A percentile compares a stretch with the other conserved stretches of the same genome.
phyloP scores from a whole-genome alignment of 2,329 filamentous ascomycete species.

The Neofusicoccum ribis region DNA sequence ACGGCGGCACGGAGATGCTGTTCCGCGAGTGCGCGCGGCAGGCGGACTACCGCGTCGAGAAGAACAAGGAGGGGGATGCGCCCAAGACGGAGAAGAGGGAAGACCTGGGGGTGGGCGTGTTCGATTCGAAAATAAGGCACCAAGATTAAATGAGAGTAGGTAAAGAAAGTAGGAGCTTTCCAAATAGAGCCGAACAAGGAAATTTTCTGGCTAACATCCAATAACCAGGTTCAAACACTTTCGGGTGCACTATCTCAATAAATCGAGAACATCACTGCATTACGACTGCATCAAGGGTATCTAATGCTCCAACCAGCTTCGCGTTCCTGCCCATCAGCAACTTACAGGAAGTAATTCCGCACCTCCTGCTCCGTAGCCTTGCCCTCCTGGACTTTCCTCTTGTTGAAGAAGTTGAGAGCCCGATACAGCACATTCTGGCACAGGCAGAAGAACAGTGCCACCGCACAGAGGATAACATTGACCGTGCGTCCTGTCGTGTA shows the following conservation, averaged over 20 bases:
- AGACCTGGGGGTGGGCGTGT: slow-evolving; percentile 55
- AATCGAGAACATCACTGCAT: not conserved
- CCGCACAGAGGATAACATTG: slow-evolving; percentile 18
- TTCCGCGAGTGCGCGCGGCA: slow-evolving; percentile 73
- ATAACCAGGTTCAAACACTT: no score
- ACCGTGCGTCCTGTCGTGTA: slow-evolving; percentile 23
- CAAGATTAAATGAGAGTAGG: no score
- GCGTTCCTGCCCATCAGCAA: not conserved
- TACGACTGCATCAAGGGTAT: not conserved
- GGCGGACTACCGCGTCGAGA: slow-evolving; percentile 75
- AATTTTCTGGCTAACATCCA: no score
- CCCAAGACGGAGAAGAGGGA: slow-evolving; percentile 75
- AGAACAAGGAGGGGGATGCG: slow-evolving; percentile 66
- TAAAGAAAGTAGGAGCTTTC: no score
- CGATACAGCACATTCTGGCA: slow-evolving; percentile 23
- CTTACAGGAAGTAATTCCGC: slow-evolving; percentile 5
- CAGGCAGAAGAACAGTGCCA: slow-evolving; percentile 18
- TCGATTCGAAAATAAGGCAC: no score
- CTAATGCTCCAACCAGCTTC: not conserved
- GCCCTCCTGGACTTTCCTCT: not conserved
- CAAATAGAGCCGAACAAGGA: no score
- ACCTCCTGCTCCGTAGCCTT: not conserved
- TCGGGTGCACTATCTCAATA: no score
- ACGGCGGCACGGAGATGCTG: slow-evolving; percentile 74
- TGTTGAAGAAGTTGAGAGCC: slow-evolving; percentile 17